Evolutionary conservation across 495 filamentous ascomycete species (phyloP).

Genomic region (Penicillium pulvis): DNA sequence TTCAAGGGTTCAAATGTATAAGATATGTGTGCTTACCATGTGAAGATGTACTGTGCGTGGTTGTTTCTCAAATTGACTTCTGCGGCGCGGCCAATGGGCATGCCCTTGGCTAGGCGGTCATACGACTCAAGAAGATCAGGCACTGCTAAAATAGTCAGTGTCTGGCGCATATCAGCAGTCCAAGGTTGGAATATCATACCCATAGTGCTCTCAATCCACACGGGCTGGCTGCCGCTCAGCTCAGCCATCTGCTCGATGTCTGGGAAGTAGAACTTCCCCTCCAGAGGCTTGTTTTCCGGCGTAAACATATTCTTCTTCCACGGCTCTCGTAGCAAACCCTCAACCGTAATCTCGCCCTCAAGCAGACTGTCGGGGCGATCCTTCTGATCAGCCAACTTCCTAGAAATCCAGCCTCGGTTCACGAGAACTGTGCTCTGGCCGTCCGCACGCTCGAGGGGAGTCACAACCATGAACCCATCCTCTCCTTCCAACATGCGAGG

Average conservation of each 20-base stretch:
- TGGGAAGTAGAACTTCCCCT: conserved; percentile 89
- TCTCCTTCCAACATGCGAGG: conserved; percentile 86
- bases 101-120: conserved; percentile 74
- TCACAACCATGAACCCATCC: conserved; percentile 87
- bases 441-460: conserved; percentile 75
- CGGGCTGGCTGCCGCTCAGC: conserved; percentile 77
- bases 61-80: conserved; percentile 96
- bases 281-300: conserved; percentile 80
- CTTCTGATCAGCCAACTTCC: conserved; percentile 64
- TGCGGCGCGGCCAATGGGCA: conserved; percentile 86
- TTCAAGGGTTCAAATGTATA: too few species aligned
- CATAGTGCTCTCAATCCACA: conserved; percentile 98
- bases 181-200: conserved; percentile 46
- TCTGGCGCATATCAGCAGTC: conserved; percentile 15
- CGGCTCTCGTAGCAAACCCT: conserved; percentile 84
- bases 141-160: conserved; percentile 48
- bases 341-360: conserved; percentile 67
- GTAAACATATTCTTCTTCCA: conserved; percentile 99
- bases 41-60: conserved; percentile 97
- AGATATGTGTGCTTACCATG: conserved; percentile 66
- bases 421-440: conserved; percentile 73
- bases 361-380: conserved; percentile 61
- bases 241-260: conserved; percentile 93
- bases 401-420: conserved; percentile 87
- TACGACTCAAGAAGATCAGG: conserved; percentile 74